Base-by-base conservation (phyloP, 768 basidiomycete species). In the Sarcomyxa edulis region DNA sequence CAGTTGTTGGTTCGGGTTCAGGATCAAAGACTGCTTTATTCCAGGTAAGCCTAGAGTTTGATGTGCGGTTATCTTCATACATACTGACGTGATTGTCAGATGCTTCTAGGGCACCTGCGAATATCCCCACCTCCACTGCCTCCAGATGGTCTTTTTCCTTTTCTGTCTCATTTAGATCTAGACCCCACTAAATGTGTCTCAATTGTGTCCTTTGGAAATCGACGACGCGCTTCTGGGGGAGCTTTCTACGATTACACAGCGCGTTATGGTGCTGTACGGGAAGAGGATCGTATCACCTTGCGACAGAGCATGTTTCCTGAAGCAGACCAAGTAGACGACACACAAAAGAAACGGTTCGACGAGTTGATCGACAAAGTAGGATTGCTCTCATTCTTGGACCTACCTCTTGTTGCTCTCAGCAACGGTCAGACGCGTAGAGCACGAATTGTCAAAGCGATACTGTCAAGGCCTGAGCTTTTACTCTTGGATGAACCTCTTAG, bases 161-260 rank as follows among this genome's bases (percentile, higher is more conserved):
- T 81, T 48, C 66, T 91, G 19, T 62, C 69, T 1, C 49, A 59
- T 15, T 46, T 61, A 4, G 34, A 51, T 15, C 39, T 57, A 16
- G 74, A 86, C 46, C 68, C 81, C 0, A 72, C 71, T 44, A 52
- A 66, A 6, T 59, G 59, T 22, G 53, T 87, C 23, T 63, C 69
- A 11, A 55, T 78, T 23, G 83, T 89, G 7, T 79, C 82, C 1
- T 88, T 87, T 45, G 71, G 79, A 0, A 78, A 84, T 44, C 71
- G 79, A 12, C 65, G 71, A 1, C 65, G 71, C 14, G 65, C 66
- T 1, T 62, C 69, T 0, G 76, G 76, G 0, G 81, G 83, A 6
- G 86, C 74, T 8, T 98, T 98, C 62, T 85, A 86, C 44, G 94
- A 98, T 61, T 96, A 85, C 52, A 86, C 91, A 0, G 91, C 93